Evolutionary conservation across 2,329 filamentous ascomycete genomes (phyloP), one percentile per base, ranked within the genome.

Genomic region (Fusarium brevicatenulatum): DNA sequence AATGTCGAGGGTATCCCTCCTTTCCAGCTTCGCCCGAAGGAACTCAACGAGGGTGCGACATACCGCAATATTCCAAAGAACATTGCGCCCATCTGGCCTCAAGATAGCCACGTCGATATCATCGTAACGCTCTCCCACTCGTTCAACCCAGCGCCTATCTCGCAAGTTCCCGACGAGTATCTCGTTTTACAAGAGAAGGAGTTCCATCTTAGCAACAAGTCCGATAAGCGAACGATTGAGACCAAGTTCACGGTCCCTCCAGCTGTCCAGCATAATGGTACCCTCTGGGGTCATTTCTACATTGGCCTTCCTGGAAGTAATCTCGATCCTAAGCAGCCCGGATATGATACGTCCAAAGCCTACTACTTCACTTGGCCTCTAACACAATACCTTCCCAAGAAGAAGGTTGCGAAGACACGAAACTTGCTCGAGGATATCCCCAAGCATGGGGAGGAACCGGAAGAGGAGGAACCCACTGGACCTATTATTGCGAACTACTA

Each of bases 211-310:
- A 93, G 93, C 68, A 92, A 97, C 82, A 94, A 87, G 79, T 92
- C 90, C 65, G 95, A 98, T 78, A 91, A 88, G 78, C 90, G 96
- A 64, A 87, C 92, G 61, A 88, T 95, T 65, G 91, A 95, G 75
- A 93, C 93, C 11, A 91, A 87, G 42, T 94, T 99, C 79, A 83
- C 87, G 7, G 91, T 98, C 8, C 95, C 96, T 6, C 86, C 87
- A 70, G 87, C 90, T 46, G 95, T 97, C 1, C 95, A 98, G 85
- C 88, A 95, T 75, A 98, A 98, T 80, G 95, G 94, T 39, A 98
- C 95, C 2, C 88, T 99, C 15, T 98, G 94, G 91, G 95, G 93
- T 5, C 96, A 99, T 82, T 97, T 98, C 82, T 97, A 95, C 78
- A 86, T 98, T 68, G 94, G 91, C 16, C 89, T 97, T 73, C 85